phyloP scores from a whole-genome alignment of 2,329 filamentous ascomycete species.

The Dryadomyces sulphureus region DNA sequence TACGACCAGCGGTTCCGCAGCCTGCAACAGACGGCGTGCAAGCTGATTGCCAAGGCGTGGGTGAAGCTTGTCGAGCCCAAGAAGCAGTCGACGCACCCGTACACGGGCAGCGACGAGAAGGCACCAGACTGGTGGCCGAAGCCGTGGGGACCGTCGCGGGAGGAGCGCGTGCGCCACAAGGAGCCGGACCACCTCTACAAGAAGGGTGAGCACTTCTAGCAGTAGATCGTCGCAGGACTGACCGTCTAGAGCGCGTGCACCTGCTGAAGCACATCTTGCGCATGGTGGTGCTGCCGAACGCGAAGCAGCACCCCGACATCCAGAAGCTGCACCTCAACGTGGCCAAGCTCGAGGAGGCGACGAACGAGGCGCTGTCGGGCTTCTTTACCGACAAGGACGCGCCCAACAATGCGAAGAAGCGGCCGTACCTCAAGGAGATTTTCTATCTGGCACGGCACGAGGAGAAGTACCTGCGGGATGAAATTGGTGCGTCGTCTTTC shows the following conservation, averaged over 20 bases:
- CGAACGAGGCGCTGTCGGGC: conserved; percentile 39
- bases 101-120: conserved; percentile 48
- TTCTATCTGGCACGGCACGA: conserved; percentile 45
- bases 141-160: conserved; percentile 32
- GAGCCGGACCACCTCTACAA: conserved; percentile 63
- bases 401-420: conserved; percentile 38
- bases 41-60: conserved; percentile 60
- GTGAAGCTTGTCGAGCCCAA: conserved; percentile 63
- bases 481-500: conserved; percentile 31
- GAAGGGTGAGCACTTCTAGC: too few species aligned
- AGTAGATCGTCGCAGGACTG: conserved; percentile 10
- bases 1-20: conserved; percentile 48
- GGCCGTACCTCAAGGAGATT: conserved; percentile 40
- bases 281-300: conserved; percentile 35
- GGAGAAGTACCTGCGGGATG: conserved; percentile 38
- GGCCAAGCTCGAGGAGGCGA: conserved; percentile 41
- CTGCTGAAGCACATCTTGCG: conserved; percentile 46
- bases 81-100: conserved; percentile 62
- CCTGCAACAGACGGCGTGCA: conserved; percentile 57
- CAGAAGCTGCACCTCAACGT: conserved; percentile 38
- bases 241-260: conserved; percentile 36
- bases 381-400: conserved; percentile 44
- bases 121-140: conserved; percentile 55
- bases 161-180: conserved; percentile 47
- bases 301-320: conserved; percentile 34